Base-by-base conservation (phyloP, 805 yeast species). In the Nakazawaea siamensis region DNA sequence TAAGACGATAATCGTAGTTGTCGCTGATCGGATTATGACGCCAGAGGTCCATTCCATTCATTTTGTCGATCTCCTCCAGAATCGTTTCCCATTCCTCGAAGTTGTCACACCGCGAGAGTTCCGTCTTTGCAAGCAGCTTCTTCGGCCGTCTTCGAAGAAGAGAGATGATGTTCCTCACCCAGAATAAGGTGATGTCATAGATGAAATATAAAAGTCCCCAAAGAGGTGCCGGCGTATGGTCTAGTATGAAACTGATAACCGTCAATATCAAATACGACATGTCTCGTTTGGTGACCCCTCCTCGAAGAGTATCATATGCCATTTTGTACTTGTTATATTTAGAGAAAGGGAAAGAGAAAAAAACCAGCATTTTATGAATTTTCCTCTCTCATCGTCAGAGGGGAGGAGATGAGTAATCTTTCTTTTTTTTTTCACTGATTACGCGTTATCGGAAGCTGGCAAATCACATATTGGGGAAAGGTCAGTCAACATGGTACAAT, bases 1-100 rank as follows among this genome's bases (percentile, higher is more conserved):
- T 84, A 26, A 94, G 66, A 24, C 77, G 65, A 54, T 85, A 92
- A 55, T 90, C 97, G 50, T 87, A 90, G 46, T 80, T 76, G 40
- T 70, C 70, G 24, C 90, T 80, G 20, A 79, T 75, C 45, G 88
- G 86, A 51, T 87, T 85, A 43, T 85, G 83, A 39, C 96, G 66
- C 94, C 94, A 74, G 15, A 70, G 47, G 42, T 73, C 73, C 14
- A 70, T 67, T 5, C 77, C 77, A 1, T 73, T 64, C 9, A 70
- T 52, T 27, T 60, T 60, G 41, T 75, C 81, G 1, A 75, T 62
- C 31, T 61, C 54, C 5, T 55, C 51, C 0, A 79, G 76, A 15
- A 58, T 66, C 15, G 55, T 58, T 42, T 69, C 77, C 90, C 94
- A 90, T 38, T 83, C 90, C 26, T 68, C 73, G 52, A 75, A 83